Percentiles rank a stretch among this genome's conserved stretches.
Evolutionary conservation across 495 filamentous ascomycete genomes (phyloP).

Genomic region (Penicillium angulare): DNA sequence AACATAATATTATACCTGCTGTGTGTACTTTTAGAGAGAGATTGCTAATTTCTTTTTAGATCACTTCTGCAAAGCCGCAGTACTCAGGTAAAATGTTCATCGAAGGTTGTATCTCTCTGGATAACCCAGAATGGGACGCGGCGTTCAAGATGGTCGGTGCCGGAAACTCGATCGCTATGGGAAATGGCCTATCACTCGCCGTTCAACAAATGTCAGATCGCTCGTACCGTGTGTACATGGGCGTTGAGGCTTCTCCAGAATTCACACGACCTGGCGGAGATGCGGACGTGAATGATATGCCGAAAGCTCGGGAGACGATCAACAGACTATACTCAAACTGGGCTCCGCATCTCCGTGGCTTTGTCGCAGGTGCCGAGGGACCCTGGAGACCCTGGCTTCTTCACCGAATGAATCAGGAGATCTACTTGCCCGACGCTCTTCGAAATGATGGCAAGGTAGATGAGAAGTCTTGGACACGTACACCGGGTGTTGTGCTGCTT

Average conservation of each 20-base stretch:
- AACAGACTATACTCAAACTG: slow-evolving; percentile 3
- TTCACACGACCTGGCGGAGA: slow-evolving; percentile 10
- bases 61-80: slow-evolving; percentile 12
- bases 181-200: background rate
- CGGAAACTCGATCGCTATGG: slow-evolving; percentile 15
- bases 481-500: slow-evolving; percentile 6
- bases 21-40: background rate
- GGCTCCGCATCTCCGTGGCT: slow-evolving; percentile 9
- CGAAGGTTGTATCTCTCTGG: slow-evolving; percentile 14
- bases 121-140: slow-evolving; percentile 13
- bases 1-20: background rate
- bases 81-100: slow-evolving; percentile 20
- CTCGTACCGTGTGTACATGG: slow-evolving; percentile 21
- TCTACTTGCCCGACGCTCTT: background rate
- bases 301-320: slow-evolving; percentile 8
- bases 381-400: slow-evolving; percentile 16
- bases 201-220: slow-evolving; percentile 18
- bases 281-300: slow-evolving; percentile 8
- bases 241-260: slow-evolving; percentile 3
- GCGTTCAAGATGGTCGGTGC: slow-evolving; percentile 14
- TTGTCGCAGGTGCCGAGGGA: slow-evolving; percentile 10
- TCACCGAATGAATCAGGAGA: slow-evolving; percentile 7
- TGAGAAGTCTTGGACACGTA: slow-evolving; percentile 5
- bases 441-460: background rate
- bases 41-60: slow-evolving; percentile 3